These are phyloP conservation scores for Phyllosticta capitalensis DNA, from an alignment of 2,329 filamentous ascomycete genomes.

Conservation along the genomic window DNA sequence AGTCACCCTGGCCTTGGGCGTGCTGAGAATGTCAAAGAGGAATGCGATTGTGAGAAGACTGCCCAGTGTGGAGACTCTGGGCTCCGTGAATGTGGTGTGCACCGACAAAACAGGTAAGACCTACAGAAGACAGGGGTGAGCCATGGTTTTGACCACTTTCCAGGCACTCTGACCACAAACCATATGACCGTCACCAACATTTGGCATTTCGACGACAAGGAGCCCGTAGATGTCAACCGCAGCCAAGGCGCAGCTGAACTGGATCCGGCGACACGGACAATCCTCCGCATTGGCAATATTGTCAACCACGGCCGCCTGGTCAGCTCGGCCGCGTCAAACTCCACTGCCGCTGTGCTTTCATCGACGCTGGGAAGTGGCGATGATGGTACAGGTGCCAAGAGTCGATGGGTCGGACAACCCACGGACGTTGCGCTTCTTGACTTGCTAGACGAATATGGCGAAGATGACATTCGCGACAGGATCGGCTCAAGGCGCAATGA, in stretches of 20 bases:
- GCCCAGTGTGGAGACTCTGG: slow-evolving; percentile 93
- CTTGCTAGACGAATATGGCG: slow-evolving; percentile 78
- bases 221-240: slow-evolving; percentile 48
- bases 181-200: slow-evolving; percentile 97
- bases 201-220: slow-evolving; percentile 74
- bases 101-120: slow-evolving; percentile 81
- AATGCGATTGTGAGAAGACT: slow-evolving; percentile 92
- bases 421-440: slow-evolving; percentile 97
- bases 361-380: slow-evolving; percentile 57
- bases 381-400: slow-evolving; percentile 56
- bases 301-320: slow-evolving; percentile 87
- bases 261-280: slow-evolving; percentile 65
- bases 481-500: slow-evolving; percentile 76
- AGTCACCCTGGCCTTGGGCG: slow-evolving; percentile 86
- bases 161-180: slow-evolving; percentile 86
- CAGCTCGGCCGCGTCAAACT: slow-evolving; percentile 62
- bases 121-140: background rate
- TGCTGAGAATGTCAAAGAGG: slow-evolving; percentile 89
- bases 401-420: slow-evolving; percentile 91
- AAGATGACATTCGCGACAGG: slow-evolving; percentile 81
- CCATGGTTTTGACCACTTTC: slow-evolving; percentile 11
- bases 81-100: slow-evolving; percentile 99
- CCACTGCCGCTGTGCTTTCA: slow-evolving; percentile 72
- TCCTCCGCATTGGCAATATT: slow-evolving; percentile 88
- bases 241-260: slow-evolving; percentile 47